These are phyloP conservation scores for Rutstroemia sp. DNA, from an alignment of 2,329 filamentous ascomycete species.

Conservation along the genomic window DNA sequence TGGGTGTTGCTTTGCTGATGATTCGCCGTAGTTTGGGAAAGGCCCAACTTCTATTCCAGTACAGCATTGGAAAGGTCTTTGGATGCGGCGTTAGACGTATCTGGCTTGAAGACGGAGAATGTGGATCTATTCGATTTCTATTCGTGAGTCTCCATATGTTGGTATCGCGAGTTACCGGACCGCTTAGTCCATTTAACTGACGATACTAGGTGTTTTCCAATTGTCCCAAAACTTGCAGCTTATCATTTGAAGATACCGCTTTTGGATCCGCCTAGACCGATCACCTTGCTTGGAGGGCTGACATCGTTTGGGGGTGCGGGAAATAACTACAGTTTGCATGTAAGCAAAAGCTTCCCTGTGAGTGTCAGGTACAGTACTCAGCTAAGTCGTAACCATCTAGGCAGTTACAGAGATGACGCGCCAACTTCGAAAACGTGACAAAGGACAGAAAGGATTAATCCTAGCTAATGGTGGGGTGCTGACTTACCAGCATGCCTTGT, in stretches of 20 bases:
- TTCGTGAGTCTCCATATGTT: constrained; percentile 35
- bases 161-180: not conserved
- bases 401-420: constrained; percentile 49
- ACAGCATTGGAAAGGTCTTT: constrained; percentile 51
- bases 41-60: constrained; percentile 50
- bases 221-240: constrained; percentile 60
- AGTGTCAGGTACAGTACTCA: not conserved
- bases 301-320: constrained; percentile 64
- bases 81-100: constrained; percentile 42
- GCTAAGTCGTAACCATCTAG: constrained; percentile 14
- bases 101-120: constrained; percentile 39
- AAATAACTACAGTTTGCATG: constrained; percentile 66
- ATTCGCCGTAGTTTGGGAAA: constrained; percentile 47
- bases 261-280: constrained; percentile 37
- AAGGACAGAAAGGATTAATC: constrained; percentile 44
- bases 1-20: not conserved
- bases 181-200: not conserved
- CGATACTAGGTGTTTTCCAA: constrained; percentile 53
- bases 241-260: constrained; percentile 49
- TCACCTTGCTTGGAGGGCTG: constrained; percentile 57
- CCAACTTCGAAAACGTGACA: constrained; percentile 32
- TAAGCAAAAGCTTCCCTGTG: constrained; percentile 25
- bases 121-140: constrained; percentile 59
- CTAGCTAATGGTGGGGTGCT: constrained; percentile 59
- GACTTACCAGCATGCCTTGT: constrained; percentile 58